Percentiles rank a stretch among this genome's conserved stretches.
phyloP scores from a whole-genome alignment of 1,284 basidiomycete species.

The Peniophora sp. region DNA sequence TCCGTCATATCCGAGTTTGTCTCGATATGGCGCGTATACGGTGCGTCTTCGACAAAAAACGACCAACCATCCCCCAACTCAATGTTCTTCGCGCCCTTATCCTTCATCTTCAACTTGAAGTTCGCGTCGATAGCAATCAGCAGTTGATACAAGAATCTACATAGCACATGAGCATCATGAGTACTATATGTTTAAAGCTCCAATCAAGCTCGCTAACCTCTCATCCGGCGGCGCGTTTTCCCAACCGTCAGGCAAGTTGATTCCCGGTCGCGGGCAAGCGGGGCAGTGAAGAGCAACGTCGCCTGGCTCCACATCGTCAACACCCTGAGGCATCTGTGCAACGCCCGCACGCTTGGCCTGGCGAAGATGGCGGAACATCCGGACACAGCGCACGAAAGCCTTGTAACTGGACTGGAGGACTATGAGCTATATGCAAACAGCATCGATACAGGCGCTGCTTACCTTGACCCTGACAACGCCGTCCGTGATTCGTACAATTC shows the following conservation, averaged over 20 bases:
- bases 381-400: background rate
- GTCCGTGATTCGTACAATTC: background rate
- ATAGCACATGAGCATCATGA: background rate
- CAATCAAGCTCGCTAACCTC: slow-evolving; percentile 3
- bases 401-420: slow-evolving; percentile 1
- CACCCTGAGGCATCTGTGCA: slow-evolving; percentile 10
- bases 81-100: background rate
- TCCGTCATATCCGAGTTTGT: background rate
- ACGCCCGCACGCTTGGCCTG: slow-evolving; percentile 13
- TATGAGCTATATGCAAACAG: background rate
- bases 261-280: slow-evolving; percentile 11
- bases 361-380: slow-evolving; percentile 12
- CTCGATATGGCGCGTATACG: background rate
- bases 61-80: slow-evolving; percentile 1
- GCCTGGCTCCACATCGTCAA: slow-evolving; percentile 5
- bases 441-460: background rate
- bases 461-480: background rate
- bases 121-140: slow-evolving; percentile 8
- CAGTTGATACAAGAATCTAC: slow-evolving; percentile 2
- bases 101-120: slow-evolving; percentile 4
- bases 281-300: slow-evolving; percentile 10
- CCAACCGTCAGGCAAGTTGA: slow-evolving; percentile 12
- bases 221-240: slow-evolving; percentile 3
- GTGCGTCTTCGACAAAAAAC: background rate
- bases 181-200: too few relatives aligned